Evolutionary conservation across 1,284 basidiomycete species (phyloP), one percentile per base, ranked within the genome.

Genomic region (Paramarasmius palmivorus): DNA sequence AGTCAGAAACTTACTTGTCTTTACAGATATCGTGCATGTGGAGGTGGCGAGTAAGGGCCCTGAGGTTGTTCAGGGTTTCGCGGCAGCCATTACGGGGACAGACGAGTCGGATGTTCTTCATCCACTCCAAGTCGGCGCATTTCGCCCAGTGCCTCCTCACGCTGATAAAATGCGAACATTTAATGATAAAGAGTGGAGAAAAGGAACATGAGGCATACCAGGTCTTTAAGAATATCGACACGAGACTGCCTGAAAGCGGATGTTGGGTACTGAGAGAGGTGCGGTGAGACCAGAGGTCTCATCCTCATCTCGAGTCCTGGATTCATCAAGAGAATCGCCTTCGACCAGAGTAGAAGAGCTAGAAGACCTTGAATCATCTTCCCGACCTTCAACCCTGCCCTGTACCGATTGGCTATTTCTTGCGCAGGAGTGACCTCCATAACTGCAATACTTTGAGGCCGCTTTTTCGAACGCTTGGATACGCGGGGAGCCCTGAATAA

Each of bases 21-120:
- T 75, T 73, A 35, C 73, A 67, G 41, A 84, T 74, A 59, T 82
- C 76, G 63, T 87, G 84, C 23, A 86, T 77, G 57, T 83, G 79
- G 38, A 86, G 67, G 61, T 87, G 84, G 58, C 72, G 78, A 50
- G 76, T 74, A 48, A 87, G 73, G 40, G 77, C 76, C 56, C 73
- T 70, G 44, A 78, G 71, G 49, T 73, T 71, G 8, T 65, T 64
- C 14, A 86, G 64, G 3, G 74, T 68, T 60, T 82, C 74, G 10
- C 68, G 66, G 62, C 84, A 87, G 32, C 74, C 80, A 26, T 69
- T 65, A n/a, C 81, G 75, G 26, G 70, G 73, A 62, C 84, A 87
- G 12, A 63, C 59, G 14, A 79, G 65, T n/a, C 19, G 75, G 63
- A 38, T 59, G 58, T 36, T 60, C 59, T 19, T 67, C 59, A 36